Evolutionary conservation across 2,329 filamentous ascomycete species (phyloP), one percentile per base, ranked within the genome.

Genomic region (Fusarium tuaranense): DNA sequence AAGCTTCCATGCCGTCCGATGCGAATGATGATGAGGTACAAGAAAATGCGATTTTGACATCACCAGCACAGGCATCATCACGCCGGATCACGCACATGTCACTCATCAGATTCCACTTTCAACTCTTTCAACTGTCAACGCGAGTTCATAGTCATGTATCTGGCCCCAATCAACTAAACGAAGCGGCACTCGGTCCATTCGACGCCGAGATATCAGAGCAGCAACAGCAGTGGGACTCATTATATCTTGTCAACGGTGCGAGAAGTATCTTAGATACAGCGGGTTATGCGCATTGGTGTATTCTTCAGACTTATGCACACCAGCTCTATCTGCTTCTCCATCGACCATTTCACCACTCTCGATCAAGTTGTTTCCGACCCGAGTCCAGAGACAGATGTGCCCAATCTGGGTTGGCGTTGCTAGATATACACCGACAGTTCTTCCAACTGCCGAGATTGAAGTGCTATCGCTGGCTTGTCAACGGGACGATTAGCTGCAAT

Each of bases 261-360:
- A 70, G 32, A 3, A 76, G 70, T 20, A 62, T 76, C 32, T 13
- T 74, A 1, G 70, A 76, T 32, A 71, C 63, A 3, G 36, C 69
- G 5, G 58, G 72, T 22, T 76, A 76, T 36, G 72, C 72, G 5
- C 63, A 74, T 36, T 74, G 72, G 74, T 71, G 72, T 32, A 44
- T 73, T 7, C 30, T 76, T 2, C 70, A 76, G 51, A 69, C 66
- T 2, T 74, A 71, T 30, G 74, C 74, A 1, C 72, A 76, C 14
- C 74, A 76, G 44, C 68, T 76, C 1, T 75, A 76, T 32, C 65
- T 76, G 13, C 68, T 76, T 10, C 51, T 76, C 2, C 70, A 76
- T 53, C 68, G 72, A 0, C 73, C 73, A 14, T 75, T 72, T 12
- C 61, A 71, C 6, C 30, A 61, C 18, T 67, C 63, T 5, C 48